Percentiles rank a stretch among this genome's conserved stretches.
phyloP scores from a whole-genome alignment of 2,329 filamentous ascomycete species.

The Ophiostoma sp. region DNA sequence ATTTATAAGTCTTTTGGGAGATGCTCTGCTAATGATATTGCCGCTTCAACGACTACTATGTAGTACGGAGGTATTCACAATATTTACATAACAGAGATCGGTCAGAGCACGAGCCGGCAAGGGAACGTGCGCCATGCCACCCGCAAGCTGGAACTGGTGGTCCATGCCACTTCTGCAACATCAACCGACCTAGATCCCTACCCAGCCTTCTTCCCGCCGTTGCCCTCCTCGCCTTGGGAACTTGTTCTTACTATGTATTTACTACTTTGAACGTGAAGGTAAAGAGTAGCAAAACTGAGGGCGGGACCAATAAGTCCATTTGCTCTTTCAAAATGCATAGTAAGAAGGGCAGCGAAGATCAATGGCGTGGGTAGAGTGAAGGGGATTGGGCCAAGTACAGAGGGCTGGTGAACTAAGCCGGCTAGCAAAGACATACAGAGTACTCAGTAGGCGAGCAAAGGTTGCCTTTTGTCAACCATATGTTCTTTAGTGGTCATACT shows the following conservation, averaged over 20 bases:
- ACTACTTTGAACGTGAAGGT: background rate
- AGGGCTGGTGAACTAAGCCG: background rate
- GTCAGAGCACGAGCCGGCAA: background rate
- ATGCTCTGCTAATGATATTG: too few species aligned
- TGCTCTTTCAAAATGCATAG: background rate
- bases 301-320: background rate
- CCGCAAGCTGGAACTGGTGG: slow-evolving; percentile 16
- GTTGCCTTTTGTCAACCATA: too few species aligned
- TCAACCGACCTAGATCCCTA: background rate
- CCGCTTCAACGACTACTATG: too few species aligned
- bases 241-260: background rate
- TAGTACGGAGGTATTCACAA: background rate
- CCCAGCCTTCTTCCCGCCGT: background rate
- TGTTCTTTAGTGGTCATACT: too few species aligned
- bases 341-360: background rate
- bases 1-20: background rate
- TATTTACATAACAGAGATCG: background rate
- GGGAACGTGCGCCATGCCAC: slow-evolving; percentile 12
- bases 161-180: slow-evolving; percentile 13
- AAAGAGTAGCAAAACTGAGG: background rate
- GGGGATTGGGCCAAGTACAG: background rate
- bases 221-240: background rate
- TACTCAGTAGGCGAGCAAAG: too few species aligned
- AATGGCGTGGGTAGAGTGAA: background rate
- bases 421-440: background rate